Evolutionary conservation across 1,284 basidiomycete species (phyloP).

Genomic region (Hymenochaete sp.): DNA sequence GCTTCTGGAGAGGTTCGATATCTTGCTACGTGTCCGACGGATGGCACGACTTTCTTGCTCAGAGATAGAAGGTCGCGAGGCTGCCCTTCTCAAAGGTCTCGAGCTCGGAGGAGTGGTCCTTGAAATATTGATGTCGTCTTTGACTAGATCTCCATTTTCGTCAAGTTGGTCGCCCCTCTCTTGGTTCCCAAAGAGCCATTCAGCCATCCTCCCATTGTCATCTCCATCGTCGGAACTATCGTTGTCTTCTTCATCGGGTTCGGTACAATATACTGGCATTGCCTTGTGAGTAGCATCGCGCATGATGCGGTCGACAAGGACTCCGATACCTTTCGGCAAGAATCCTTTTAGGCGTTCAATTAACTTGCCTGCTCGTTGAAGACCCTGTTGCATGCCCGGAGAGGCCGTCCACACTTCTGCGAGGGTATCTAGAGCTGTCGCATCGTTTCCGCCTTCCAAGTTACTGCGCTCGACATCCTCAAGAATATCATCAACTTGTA

Average conservation of each 20-base stretch:
- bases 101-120: background rate
- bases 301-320: conserved; percentile 11
- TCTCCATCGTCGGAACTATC: conserved; percentile 15
- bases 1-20: background rate
- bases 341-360: conserved; percentile 8
- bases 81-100: background rate
- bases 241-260: conserved; percentile 7
- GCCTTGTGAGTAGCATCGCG: conserved; percentile 3
- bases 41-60: background rate
- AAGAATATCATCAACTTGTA: conserved; percentile 8
- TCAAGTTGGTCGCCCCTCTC: no score
- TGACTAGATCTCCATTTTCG: no score
- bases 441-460: conserved; percentile 8
- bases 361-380: background rate
- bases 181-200: conserved; percentile 13
- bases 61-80: background rate
- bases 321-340: conserved; percentile 9
- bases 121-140: background rate
- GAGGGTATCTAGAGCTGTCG: background rate
- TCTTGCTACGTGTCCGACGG: background rate
- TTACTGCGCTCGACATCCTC: conserved; percentile 11
- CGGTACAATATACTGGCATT: background rate
- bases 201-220: conserved; percentile 9
- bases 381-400: conserved; percentile 7
- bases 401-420: conserved; percentile 6